Evolutionary conservation across 225 moss, liverwort and hornwort genomes (phyloP), one percentile per base, ranked within the genome.

Genomic region (Lunularia cruciata): DNA sequence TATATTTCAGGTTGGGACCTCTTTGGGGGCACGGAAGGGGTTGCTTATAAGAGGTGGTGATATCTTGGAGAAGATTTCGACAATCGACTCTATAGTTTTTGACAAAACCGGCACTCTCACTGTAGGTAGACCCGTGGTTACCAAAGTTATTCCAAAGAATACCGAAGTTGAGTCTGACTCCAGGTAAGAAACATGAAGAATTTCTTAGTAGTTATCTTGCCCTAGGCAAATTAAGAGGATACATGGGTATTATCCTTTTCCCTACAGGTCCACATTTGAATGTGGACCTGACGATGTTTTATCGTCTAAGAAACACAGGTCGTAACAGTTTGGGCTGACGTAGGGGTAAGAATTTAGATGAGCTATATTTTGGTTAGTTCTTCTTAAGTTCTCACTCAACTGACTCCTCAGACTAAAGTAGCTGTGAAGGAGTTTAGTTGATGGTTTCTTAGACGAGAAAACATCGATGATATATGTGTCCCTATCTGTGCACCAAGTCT

Each of bases 61-160:
- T 71, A 86, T 98, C 61, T 63, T 98, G 78, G 93, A 98, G 74
- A 88, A 80, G 64, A 91, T 91, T 59, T 91, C 98, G 60, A 80
- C 83, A 5, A 67, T 98, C 34, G 89, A 91, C 64, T 88, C 86
- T 55, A 73, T 98, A 42, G 89, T 98, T 42, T 98, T 98, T 70
- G 98, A 98, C 70, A 98, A 93, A 79, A 98, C 98, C 47, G 98
- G 98, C 39, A 98, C 98, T 6, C 90, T 98, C 48, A 98, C 98
- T 13, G 66, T 86, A 30, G 98, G 98, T 40, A 84, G 88, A 77
- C 98, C 98, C 35, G 81, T 91, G 51, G 93, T 98, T 28, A 86
- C 84, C 43, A 89, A 69, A 60, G 88, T 98, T 45, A 64, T 86
- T 47, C 77, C 84, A 68, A 86, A 54, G 76, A 78, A 51, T 47